Conservation (phyloP, 2,329 filamentous ascomycete species). For the Trichoderma atrobrunneum region DNA sequence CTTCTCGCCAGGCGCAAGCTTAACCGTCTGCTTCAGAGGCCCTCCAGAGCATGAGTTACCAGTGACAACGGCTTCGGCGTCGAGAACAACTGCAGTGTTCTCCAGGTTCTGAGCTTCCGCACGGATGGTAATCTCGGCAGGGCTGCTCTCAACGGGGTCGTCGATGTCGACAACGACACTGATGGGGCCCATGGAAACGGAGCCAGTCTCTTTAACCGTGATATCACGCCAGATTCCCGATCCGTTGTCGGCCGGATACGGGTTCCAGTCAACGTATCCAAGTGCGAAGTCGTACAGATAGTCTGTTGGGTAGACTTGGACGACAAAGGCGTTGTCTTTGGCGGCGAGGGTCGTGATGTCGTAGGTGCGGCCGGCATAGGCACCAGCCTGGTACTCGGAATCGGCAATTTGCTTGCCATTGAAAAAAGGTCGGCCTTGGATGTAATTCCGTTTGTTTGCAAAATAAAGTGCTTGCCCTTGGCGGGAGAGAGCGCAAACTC, state of each 20-base stretch:
- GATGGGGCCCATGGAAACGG: constrained; percentile 45
- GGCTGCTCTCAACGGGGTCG: constrained; percentile 20
- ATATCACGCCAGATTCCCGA: constrained; percentile 62
- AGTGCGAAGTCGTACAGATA: constrained; percentile 58
- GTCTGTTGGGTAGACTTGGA: constrained; percentile 56
- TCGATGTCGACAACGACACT: constrained; percentile 45
- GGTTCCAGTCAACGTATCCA: constrained; percentile 32
- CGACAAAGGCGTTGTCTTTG: constrained; percentile 49
- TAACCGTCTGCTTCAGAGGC: constrained; percentile 34
- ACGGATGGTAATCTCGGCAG: constrained; percentile 39
- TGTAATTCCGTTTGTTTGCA: constrained; percentile 58
- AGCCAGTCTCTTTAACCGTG: constrained; percentile 52
- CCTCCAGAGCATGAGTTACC: constrained; percentile 30
- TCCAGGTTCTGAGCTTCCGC: constrained; percentile 42
- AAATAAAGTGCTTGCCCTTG: constrained; percentile 44
- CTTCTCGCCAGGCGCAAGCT: constrained; percentile 37
- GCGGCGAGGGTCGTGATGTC: constrained; percentile 48
- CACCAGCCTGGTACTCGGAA: constrained; percentile 49
- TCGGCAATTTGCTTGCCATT: constrained; percentile 54
- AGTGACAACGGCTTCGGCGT: constrained; percentile 33
- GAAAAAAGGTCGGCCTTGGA: constrained; percentile 59
- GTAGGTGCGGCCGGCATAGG: constrained; percentile 55
- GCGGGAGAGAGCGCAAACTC: constrained; percentile 44
- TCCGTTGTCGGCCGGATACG: constrained; percentile 57
- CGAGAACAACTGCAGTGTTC: constrained; percentile 37